Evolutionary conservation across 1,284 basidiomycete species (phyloP), one percentile per base, ranked within the genome.

Genomic region (Ganoderma sp.): DNA sequence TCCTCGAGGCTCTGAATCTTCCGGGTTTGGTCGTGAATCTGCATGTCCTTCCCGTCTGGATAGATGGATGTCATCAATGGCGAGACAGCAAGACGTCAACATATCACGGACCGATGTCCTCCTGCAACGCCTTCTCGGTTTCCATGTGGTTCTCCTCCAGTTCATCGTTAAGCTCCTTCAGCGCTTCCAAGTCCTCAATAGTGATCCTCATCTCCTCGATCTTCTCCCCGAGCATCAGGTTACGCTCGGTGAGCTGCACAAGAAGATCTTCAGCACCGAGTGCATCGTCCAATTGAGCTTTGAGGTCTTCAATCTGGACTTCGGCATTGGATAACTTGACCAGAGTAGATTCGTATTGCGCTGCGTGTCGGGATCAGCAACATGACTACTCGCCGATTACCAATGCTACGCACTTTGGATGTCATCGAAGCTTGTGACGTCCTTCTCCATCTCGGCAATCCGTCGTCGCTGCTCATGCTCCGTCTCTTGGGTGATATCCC

Each of bases 81-180:
- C 39, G 68, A 28, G 10, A 45, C 45, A 57, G 10, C 37, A 41
- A 15, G 12, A 62, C 2, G 28, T 14, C 57, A 22, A 45, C 32
- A 42, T 7, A 37, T 4, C 2, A 77, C 86, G 63, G 61, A 93
- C 95, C 92, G 54, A 99, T 86, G 67, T 98, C 97, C 66, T 95
- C 95, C 75, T 97, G 92, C 71, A 99, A 81, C 52, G 92, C 89
- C 79, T 94, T 96, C 81, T 99, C 97, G 0, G 96, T 95, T 80
- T 98, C 97, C 8, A 95, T 79, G 74, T 99, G 97, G 75, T 94
- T 96, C 81, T 99, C 97, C 79, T 99, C 98, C 2, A 99, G 86
- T 80, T 99, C 98, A 73, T 99, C 97, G 71, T 92, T 96, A 65
- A 99, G 90, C 75, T 99, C 97, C 79, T 97, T 95, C 63, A 99